Evolutionary conservation across 495 filamentous ascomycete species (phyloP), one percentile per base, ranked within the genome.

Genomic region (Clavariopsis aquatica): DNA sequence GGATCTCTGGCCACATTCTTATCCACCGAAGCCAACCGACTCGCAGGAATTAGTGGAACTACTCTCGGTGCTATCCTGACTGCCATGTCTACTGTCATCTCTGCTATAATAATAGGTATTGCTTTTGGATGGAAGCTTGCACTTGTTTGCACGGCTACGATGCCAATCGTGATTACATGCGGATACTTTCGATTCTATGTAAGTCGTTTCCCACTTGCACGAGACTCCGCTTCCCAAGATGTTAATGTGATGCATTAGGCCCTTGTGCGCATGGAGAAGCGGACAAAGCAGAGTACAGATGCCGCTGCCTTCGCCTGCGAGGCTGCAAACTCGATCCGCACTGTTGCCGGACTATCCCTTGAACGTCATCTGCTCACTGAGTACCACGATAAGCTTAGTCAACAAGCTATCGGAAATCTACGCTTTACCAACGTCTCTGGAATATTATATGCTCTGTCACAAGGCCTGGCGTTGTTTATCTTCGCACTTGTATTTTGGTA

Each of bases 401-500:
- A 72, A 1, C 91, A 96, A 70, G 81, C 78, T 15, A 75, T 76
- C 29, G 78, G 79, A 17, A 89, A 85, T 52, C 72, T 96, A 59
- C 75, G 80, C 7, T 90, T 87, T 0, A 81, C 92, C 6, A 47
- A 87, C 49, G 84, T 81, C 62, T 87, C 88, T 5, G 92, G 89
- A 22, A 66, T 80, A 2, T 81, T 95, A 1, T 97, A 95, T 69
- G 91, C 90, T 1, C 76, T 84, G 19, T 89, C 91, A 52, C 92
- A 96, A 73, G 84, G 85, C 3, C 78, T 94, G 47, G 84, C 87
- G 71, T 93, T 96, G 80, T 81, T 92, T 49, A 90, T 86, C 68
- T 84, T 91, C 51, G 93, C 90, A 9, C 85, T 97, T n/a, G 92
- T 88, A 1, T 96, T 96, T 78, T 96, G 91, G 91, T 96, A 94